Conservation (phyloP, 129 eudicot genomes). For the Tagetes patula region DNA sequence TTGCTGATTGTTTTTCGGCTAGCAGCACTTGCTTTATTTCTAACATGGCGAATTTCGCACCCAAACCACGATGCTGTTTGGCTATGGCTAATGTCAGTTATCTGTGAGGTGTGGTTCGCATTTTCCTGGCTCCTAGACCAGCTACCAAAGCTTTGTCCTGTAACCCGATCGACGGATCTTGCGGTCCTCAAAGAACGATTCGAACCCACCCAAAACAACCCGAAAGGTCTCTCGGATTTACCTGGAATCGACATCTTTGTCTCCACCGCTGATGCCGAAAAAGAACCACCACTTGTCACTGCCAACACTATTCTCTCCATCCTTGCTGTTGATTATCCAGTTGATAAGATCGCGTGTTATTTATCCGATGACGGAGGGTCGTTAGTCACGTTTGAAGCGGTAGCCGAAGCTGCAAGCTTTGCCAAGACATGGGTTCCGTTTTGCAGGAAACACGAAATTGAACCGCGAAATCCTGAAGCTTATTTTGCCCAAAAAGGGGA, state of each 20-base stretch:
- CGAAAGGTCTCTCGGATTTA: conserved; percentile 81
- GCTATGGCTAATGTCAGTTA: conserved; percentile 95
- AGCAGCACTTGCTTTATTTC: conserved; percentile 69
- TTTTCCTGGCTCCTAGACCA: conserved; percentile 94
- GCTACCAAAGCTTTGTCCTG: conserved; percentile 94
- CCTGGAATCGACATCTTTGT: conserved; percentile 77
- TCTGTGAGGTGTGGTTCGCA: conserved; percentile 96
- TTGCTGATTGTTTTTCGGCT: conserved; percentile 81
- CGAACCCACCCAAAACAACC: conserved; percentile 62
- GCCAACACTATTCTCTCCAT: conserved; percentile 58
- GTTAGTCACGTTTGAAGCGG: conserved; percentile 65
- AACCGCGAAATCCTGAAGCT: conserved; percentile 65
- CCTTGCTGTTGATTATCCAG: conserved; percentile 58
- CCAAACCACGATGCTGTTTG: conserved; percentile 93
- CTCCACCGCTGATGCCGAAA: conserved; percentile 66
- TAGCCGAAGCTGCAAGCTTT: conserved; percentile 76
- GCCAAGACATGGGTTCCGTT: conserved; percentile 70
- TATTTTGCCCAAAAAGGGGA: conserved; percentile 62
- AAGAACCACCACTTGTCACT: conserved; percentile 60
- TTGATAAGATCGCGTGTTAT: conserved; percentile 60
- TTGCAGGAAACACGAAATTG: conserved; percentile 61
- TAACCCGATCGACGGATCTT: conserved; percentile 77
- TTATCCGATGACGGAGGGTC: conserved; percentile 76
- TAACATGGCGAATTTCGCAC: conserved; percentile 88
- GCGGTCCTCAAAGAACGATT: conserved; percentile 79